Conservation (phyloP, 192 early-diverging fungal species). For the Entomortierella beljakovae region DNA sequence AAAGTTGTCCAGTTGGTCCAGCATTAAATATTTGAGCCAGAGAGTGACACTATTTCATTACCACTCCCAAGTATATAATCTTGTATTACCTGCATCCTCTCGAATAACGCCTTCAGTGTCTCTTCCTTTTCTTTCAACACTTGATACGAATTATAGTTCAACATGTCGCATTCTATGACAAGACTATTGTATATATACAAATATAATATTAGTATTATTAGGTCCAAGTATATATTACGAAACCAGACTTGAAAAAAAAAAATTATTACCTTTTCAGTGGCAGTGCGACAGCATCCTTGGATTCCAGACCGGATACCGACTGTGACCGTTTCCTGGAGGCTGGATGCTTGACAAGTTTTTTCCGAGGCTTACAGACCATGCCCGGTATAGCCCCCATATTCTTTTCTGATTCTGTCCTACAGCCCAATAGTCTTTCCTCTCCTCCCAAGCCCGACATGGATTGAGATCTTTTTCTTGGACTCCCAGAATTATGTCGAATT, state of each 20-base stretch:
- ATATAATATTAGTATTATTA: not conserved
- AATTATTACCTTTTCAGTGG: slow-evolving; percentile 23
- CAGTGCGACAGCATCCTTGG: slow-evolving; percentile 8
- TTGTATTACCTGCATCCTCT: slow-evolving; percentile 26
- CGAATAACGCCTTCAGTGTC: slow-evolving; percentile 11
- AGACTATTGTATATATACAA: slow-evolving; percentile 2
- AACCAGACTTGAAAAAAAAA: not conserved
- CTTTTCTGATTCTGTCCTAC: slow-evolving; percentile 10
- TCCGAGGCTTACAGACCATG: slow-evolving; percentile 1
- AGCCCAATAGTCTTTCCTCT: slow-evolving; percentile 45
- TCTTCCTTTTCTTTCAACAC: slow-evolving; percentile 48
- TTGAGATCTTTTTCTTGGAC: slow-evolving; percentile 23
- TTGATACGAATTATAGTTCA: slow-evolving; percentile 41
- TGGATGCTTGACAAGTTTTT: slow-evolving; percentile 27
- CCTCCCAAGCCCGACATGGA: slow-evolving; percentile 26
- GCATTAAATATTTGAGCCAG: too few relatives aligned
- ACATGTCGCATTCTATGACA: slow-evolving; percentile 40
- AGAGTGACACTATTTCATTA: too few relatives aligned
- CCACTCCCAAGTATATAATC: too few relatives aligned
- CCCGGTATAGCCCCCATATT: slow-evolving; percentile 30
- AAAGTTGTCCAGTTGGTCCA: not conserved
- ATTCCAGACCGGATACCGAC: slow-evolving; percentile 16
- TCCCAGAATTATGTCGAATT: not conserved
- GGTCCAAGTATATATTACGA: not conserved
- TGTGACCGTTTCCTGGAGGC: slow-evolving; percentile 37